Base-by-base conservation (phyloP, 2,329 filamentous ascomycete species). In the Zymoseptoria brevis region DNA sequence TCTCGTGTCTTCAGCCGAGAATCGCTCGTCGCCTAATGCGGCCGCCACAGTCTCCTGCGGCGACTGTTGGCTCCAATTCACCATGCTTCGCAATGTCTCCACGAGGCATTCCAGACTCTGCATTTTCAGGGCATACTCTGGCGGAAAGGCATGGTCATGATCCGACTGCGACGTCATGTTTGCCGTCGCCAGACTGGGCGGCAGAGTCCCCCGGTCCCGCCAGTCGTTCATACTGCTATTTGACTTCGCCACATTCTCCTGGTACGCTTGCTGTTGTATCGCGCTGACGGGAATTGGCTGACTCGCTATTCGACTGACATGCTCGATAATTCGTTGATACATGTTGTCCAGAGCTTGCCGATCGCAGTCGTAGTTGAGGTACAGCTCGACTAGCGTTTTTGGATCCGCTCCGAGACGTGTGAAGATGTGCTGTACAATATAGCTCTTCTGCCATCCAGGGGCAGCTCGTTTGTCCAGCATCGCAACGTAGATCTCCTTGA, bases 291-390 rank as follows among this genome's bases (percentile, higher is more conserved):
- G 74, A 4, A 96, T 86, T 0, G 92, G 87, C 8, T 86, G 82
- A 56, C 88, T 94, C 1, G 91, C 89, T 67, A 96, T 88, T 67
- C 87, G 88, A 30, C 93, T 94, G 19, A 99, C 78, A 74, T 97
- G 91, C 73, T 99, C 95, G 54, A 99, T 92, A 57, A 97, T 87
- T 66, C 83, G 80, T 75, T 99, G 94, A 73, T 96, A 99, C 74
- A 97, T 94, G 74, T 99, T 99, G 75, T 97, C 93, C 60, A 97
- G 84, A 8, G 86, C 85, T 49, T 90, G 91, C 61, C 93, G 83
- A 70, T 97, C 95, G 75, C 94, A 99, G 73, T 99, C 94, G 71
- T 99, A 99, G 74, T 99, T 99, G 63, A 99, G 83, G 74, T 99
- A 99, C 13, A 92, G 87, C 74, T 99, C 94, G 16, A 99, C 94